Conservation (phyloP, 345 rosid species). For the Carallia brachiata region DNA sequence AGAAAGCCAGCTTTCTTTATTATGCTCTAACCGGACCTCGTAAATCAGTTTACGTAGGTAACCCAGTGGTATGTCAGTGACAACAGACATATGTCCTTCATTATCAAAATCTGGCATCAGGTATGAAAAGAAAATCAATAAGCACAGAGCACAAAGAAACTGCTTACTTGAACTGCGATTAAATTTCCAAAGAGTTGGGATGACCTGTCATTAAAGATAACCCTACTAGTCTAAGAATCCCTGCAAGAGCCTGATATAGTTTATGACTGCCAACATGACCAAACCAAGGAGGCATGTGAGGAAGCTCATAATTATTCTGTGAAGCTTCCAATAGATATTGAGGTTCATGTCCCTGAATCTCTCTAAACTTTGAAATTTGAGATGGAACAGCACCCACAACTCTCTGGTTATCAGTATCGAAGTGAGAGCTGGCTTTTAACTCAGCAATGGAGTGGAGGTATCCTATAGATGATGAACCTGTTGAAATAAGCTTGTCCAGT, state of each 20-base stretch:
- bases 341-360: constrained; percentile 27
- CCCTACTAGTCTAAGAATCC: constrained; percentile 84
- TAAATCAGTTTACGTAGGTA: constrained; percentile 57
- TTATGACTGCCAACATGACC: constrained; percentile 64
- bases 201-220: constrained; percentile 83
- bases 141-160: constrained; percentile 21
- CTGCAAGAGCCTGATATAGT: constrained; percentile 69
- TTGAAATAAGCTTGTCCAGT: constrained; percentile 62
- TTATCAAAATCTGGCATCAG: constrained; percentile 53
- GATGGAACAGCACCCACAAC: constrained; percentile 33
- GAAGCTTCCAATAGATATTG: constrained; percentile 23
- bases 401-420: constrained; percentile 21
- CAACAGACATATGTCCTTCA: constrained; percentile 58
- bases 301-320: constrained; percentile 49
- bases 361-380: constrained; percentile 28
- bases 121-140: constrained; percentile 24
- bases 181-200: constrained; percentile 32
- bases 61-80: constrained; percentile 75
- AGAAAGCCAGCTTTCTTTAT: constrained; percentile 66
- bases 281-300: constrained; percentile 89
- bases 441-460: constrained; percentile 78
- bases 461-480: constrained; percentile 58
- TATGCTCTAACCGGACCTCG: constrained; percentile 66
- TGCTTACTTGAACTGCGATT: constrained; percentile 15
- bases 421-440: constrained; percentile 49